A percentile compares a stretch with the other conserved stretches of the same genome.
Conservation (phyloP, 2,329 filamentous ascomycete species). For the Diaporthe caulivora region DNA sequence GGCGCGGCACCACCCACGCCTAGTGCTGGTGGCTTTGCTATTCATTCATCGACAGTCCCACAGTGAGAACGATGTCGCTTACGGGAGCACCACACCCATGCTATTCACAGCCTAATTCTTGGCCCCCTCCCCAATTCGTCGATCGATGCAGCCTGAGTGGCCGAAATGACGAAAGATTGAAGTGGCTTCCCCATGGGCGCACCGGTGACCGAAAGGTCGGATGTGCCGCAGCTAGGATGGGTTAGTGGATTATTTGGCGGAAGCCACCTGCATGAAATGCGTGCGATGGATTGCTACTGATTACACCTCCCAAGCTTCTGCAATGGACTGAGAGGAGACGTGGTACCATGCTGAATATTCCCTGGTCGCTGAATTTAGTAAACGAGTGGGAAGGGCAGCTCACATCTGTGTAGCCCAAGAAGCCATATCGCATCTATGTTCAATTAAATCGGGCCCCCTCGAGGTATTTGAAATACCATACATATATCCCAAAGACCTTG, state of each 20-base stretch:
- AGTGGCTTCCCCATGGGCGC: not conserved
- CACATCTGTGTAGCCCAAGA: not conserved
- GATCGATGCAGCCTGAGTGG: not conserved
- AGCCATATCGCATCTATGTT: not conserved
- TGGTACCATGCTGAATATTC: not conserved
- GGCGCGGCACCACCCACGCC: not conserved
- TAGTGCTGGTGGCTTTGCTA: not conserved
- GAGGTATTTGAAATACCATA: not conserved
- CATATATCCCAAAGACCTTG: not conserved
- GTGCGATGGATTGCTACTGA: not conserved
- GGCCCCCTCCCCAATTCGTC: not conserved
- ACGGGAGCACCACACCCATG: not conserved
- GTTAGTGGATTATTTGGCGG: not conserved
- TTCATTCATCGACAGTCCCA: not conserved
- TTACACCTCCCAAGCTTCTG: not conserved
- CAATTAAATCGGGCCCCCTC: not conserved
- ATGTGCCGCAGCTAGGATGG: not conserved
- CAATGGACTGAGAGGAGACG: not conserved
- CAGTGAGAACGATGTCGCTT: not conserved
- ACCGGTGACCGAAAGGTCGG: not conserved
- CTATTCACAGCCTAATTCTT: not conserved
- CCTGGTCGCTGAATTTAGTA: not conserved
- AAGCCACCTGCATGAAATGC: not conserved
- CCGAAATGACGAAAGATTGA: not conserved
- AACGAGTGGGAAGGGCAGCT: not conserved